phyloP scores from a whole-genome alignment of 352 stramenopile species.

The Pythium diclinum region DNA sequence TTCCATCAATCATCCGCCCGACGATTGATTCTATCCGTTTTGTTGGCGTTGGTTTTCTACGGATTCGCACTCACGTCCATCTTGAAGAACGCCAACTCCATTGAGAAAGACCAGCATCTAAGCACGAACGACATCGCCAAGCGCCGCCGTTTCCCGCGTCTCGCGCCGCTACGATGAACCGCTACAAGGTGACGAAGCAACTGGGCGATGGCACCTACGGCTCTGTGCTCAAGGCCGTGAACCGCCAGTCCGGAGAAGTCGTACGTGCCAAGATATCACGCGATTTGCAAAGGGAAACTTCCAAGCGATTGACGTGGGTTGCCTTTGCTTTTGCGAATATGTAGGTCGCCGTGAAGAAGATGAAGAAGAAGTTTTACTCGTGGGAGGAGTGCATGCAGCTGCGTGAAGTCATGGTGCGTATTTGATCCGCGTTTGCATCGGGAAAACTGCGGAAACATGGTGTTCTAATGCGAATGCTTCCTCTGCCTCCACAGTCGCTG shows the following conservation, averaged over 20 bases:
- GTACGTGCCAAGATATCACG: conserved; percentile 36
- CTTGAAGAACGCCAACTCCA: neutral
- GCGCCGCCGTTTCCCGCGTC: neutral
- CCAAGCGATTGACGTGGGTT: neutral
- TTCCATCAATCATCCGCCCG: neutral
- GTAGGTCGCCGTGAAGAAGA: conserved; percentile 95
- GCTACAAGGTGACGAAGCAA: conserved; percentile 95
- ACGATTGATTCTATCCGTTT: neutral
- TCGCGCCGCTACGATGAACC: conserved; percentile 64
- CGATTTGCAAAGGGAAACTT: neutral
- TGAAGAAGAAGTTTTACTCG: conserved; percentile 97
- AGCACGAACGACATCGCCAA: neutral
- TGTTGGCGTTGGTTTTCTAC: conserved; percentile 2
- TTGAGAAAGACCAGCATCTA: neutral
- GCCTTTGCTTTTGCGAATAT: neutral
- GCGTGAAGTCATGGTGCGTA: conserved; percentile 93
- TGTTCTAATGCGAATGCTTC: neutral
- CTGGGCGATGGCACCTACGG: conserved; percentile 95
- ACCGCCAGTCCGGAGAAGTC: conserved; percentile 91
- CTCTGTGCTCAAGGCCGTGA: conserved; percentile 93
- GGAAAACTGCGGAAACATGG: neutral
- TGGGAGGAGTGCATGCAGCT: conserved; percentile 97
- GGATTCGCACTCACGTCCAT: neutral
- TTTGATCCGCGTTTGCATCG: neutral
- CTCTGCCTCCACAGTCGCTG: conserved; percentile 55